Evolutionary conservation across 345 rosid species (phyloP).

Genomic region (Linum trigynum): DNA sequence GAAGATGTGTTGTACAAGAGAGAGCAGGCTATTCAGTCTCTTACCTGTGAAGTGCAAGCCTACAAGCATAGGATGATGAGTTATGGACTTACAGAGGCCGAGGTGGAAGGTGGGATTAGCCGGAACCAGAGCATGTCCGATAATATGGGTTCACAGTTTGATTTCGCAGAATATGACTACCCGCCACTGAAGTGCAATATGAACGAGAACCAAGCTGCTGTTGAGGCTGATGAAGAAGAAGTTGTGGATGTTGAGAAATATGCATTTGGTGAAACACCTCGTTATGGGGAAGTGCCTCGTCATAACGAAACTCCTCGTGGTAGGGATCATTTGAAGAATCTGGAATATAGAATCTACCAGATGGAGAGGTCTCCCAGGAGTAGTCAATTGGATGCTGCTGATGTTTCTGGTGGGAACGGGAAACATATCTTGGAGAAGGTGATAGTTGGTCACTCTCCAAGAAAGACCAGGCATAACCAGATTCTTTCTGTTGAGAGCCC

Average conservation of each 20-base stretch:
- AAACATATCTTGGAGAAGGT: constrained; percentile 56
- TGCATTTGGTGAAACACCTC: constrained; percentile 58
- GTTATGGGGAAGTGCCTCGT: constrained; percentile 12
- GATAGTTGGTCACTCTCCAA: constrained; percentile 69
- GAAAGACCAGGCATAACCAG: constrained; percentile 40
- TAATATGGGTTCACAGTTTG: constrained; percentile 33
- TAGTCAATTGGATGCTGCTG: constrained; percentile 41
- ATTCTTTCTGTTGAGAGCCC: constrained; percentile 53
- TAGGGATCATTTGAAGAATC: constrained; percentile 45
- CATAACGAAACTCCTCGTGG: constrained; percentile 30
- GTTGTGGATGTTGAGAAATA: constrained; percentile 68
- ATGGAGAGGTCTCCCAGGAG: constrained; percentile 62
- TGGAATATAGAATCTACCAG: constrained; percentile 60
- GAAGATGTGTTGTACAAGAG: constrained; percentile 84
- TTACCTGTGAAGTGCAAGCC: constrained; percentile 78
- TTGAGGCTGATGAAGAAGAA: constrained; percentile 43
- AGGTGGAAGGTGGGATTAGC: constrained; percentile 43
- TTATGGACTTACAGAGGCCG: constrained; percentile 63
- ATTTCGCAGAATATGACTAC: constrained; percentile 47
- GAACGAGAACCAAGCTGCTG: constrained; percentile 42
- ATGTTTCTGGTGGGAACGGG: constrained; percentile 32
- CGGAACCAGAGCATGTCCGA: constrained; percentile 38
- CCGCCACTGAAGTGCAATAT: constrained; percentile 71
- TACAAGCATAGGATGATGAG: constrained; percentile 96
- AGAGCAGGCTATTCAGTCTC: constrained; percentile 75